Base-by-base conservation (phyloP, 225 moss, liverwort and hornwort species). In the Takakia lepidozioides region DNA sequence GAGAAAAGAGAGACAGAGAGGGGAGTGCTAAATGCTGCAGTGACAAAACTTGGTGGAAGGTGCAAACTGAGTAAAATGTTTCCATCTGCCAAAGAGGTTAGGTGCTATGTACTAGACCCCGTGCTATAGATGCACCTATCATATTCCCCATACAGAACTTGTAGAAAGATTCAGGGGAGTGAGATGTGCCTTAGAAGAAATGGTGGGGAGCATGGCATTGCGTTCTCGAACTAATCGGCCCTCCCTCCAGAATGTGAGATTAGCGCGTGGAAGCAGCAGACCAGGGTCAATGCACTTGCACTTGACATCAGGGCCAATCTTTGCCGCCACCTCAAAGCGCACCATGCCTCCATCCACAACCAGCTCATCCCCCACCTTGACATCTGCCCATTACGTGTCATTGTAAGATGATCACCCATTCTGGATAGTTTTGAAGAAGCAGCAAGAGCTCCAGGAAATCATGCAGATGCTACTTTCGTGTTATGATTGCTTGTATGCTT, bases 261-360 rank as follows among this genome's bases (percentile, higher is more conserved):
- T 98, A 4, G 98, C 98, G 46, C 91, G 82, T 52, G 98, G 98
- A 37, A 98, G 80, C 53, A 98, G 68, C 10, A 91, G 82, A 28
- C 98, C 91, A 18, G 91, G 82, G 68, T 98, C 98, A 51, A 58
- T 98, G 59, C 84, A 85, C 51, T 61, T 68, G 67, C 98, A 98
- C 61, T 72, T 79, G 17, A 91, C 98, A 73, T 98, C 91, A 19
- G 91, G 98, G 20, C 98, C 98, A 48, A 98, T 64, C 68, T 81
- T 87, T 43, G 87, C 72, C 32, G 83, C 48, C 56, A 87, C 91
- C 55, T 98, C 98, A 66, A 98, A 98, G 18, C 98, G 82, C 39
- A 87, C 98, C 98, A 98, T 98, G n/a, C 98, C 98, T 56, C 98
- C 98, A 59, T 98, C 98, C 30, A 98, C 85, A 21, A 98, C 98